phyloP scores from a whole-genome alignment of 2,329 filamentous ascomycete genomes.

The Claviceps capensis region DNA sequence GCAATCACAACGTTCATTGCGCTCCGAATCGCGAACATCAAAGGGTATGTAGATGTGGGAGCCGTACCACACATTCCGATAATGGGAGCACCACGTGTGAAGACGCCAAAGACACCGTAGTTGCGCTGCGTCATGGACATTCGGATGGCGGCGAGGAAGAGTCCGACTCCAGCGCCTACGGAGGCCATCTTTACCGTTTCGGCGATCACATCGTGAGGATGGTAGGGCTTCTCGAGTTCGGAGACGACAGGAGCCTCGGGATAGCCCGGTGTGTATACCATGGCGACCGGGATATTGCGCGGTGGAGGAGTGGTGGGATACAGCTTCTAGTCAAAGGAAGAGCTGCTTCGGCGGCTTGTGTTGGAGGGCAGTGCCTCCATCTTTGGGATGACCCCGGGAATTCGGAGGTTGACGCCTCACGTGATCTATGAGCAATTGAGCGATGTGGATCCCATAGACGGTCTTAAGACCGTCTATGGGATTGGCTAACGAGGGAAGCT shows the following conservation, averaged over 20 bases:
- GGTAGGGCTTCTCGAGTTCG: conserved; percentile 32
- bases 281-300: conserved; percentile 12
- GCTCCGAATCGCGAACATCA: not conserved
- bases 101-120: conserved; percentile 64
- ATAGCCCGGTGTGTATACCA: conserved; percentile 19
- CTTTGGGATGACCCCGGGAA: not conserved
- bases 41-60: not conserved
- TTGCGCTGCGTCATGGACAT: conserved; percentile 79
- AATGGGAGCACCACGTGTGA: conserved; percentile 64
- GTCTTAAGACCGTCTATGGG: no score
- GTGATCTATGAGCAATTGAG: conserved; percentile 24
- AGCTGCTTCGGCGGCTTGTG: not conserved
- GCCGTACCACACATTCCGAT: conserved; percentile 38
- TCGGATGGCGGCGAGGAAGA: conserved; percentile 64
- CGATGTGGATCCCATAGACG: not conserved
- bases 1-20: not conserved
- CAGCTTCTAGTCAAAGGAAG: not conserved
- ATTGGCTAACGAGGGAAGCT: conserved; percentile 16
- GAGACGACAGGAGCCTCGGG: conserved; percentile 10
- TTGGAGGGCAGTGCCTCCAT: not conserved
- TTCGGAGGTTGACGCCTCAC: conserved; percentile 12
- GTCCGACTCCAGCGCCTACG: conserved; percentile 52
- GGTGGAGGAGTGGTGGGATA: not conserved
- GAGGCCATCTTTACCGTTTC: conserved; percentile 50
- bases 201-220: conserved; percentile 62